phyloP scores from a whole-genome alignment of 2,329 filamentous ascomycete species.

The Botryosphaeria dothidea region DNA sequence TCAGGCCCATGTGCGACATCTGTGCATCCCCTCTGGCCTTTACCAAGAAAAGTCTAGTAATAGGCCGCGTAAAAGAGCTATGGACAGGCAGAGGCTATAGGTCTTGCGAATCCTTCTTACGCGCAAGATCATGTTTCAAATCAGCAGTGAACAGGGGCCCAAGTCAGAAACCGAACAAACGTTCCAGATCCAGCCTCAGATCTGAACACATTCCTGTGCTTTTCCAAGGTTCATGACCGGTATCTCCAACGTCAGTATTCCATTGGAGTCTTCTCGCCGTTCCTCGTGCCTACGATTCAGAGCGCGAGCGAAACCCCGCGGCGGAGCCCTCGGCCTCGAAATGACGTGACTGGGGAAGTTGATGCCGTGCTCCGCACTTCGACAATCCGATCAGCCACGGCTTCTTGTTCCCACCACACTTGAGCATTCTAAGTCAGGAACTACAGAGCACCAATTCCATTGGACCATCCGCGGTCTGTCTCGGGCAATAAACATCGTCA shows the following conservation, averaged over 20 bases:
- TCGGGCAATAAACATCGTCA: neutral
- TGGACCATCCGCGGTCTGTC: neutral
- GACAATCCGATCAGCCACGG: neutral
- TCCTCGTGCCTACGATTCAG: neutral
- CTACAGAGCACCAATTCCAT: neutral
- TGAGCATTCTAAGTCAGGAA: neutral
- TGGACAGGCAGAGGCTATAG: too few relatives aligned
- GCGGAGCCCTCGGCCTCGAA: neutral
- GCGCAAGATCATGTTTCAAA: too few relatives aligned
- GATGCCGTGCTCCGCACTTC: slow-evolving; percentile 8
- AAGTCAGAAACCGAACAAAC: too few relatives aligned
- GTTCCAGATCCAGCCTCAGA: too few relatives aligned
- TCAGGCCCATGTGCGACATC: too few relatives aligned
- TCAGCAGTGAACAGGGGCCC: too few relatives aligned
- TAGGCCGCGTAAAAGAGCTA: too few relatives aligned
- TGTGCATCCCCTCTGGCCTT: too few relatives aligned
- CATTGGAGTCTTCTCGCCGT: neutral
- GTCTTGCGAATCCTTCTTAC: too few relatives aligned
- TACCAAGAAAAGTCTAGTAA: too few relatives aligned
- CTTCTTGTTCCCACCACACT: neutral
- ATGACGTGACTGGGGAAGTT: slow-evolving; percentile 11
- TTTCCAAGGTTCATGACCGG: neutral
- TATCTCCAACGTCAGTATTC: neutral
- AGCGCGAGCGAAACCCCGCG: neutral
- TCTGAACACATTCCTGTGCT: neutral